Percentiles rank a stretch among this genome's conserved stretches.
phyloP scores from a whole-genome alignment of 208 protist genomes.

The Leptomonas pyrrhocoris region DNA sequence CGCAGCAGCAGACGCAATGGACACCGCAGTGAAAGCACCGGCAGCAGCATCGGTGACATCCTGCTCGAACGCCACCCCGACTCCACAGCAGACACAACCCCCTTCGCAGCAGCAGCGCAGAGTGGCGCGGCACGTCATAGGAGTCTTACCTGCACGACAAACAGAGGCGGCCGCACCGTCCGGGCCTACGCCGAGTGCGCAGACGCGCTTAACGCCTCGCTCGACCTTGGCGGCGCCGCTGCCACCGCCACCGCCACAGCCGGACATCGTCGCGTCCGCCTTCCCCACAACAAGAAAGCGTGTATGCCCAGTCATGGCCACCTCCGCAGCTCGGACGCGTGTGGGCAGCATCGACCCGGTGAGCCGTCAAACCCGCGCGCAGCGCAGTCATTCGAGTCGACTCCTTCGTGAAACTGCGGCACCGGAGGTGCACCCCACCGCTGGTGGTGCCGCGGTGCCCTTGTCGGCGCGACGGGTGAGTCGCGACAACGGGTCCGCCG shows the following conservation, averaged over 20 bases:
- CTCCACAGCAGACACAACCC: too few relatives aligned
- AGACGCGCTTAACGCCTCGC: too few relatives aligned
- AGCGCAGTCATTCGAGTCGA: constrained; percentile 6
- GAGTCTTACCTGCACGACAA: too few relatives aligned
- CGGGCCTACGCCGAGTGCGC: too few relatives aligned
- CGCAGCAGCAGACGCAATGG: neutral
- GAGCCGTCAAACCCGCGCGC: neutral
- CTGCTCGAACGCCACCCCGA: neutral
- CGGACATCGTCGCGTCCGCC: too few relatives aligned
- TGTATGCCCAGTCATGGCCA: neutral
- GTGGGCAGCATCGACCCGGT: constrained; percentile 18
- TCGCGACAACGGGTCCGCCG: neutral
- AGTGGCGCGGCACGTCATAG: too few relatives aligned
- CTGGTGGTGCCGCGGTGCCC: neutral
- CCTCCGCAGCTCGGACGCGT: constrained; percentile 11
- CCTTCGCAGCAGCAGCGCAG: too few relatives aligned
- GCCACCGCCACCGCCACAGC: too few relatives aligned
- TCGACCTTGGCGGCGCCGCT: too few relatives aligned
- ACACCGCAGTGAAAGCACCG: too few relatives aligned
- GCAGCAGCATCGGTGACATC: too few relatives aligned
- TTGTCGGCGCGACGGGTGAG: constrained; percentile 3
- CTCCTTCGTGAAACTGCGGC: constrained; percentile 12
- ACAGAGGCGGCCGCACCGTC: too few relatives aligned
- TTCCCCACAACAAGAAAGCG: constrained; percentile 1
- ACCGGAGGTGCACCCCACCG: neutral